A percentile compares a stretch with the other conserved stretches of the same genome.
Evolutionary conservation across 2,329 filamentous ascomycete species (phyloP).

Genomic region (Trichophyton mentagrophytes): DNA sequence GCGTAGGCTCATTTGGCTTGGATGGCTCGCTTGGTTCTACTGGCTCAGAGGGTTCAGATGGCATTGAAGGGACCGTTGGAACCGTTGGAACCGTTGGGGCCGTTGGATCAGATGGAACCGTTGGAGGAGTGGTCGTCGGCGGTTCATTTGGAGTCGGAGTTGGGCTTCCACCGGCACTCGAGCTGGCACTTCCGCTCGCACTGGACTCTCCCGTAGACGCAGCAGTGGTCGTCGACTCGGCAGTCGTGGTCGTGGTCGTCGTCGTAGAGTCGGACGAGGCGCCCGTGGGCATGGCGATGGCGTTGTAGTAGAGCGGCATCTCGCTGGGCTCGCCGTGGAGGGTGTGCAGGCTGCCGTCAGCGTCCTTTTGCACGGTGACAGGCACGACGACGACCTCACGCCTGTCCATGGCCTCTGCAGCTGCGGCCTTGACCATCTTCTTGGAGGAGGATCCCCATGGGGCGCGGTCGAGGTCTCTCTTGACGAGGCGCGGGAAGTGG

Average conservation of each 20-base stretch:
- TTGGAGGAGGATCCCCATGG: background rate
- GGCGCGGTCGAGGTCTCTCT: conserved; percentile 11
- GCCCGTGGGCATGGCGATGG: background rate
- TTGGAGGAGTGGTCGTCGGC: background rate
- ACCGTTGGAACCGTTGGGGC: background rate
- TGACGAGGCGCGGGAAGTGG: conserved; percentile 25
- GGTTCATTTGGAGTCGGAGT: background rate
- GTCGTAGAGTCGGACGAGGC: background rate
- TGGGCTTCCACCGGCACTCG: background rate
- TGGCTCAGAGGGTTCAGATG: background rate
- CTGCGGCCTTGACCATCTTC: background rate
- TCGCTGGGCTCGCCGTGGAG: background rate
- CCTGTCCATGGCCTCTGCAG: background rate
- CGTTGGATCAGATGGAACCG: background rate
- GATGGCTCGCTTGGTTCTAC: background rate
- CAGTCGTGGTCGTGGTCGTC: background rate
- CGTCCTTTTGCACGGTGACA: conserved; percentile 8
- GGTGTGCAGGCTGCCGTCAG: conserved; percentile 8
- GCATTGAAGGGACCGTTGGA: background rate
- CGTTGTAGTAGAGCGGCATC: background rate
- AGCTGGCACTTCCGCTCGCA: no score
- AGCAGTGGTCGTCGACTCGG: no score
- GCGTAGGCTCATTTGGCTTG: background rate
- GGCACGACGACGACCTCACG: conserved; percentile 11
- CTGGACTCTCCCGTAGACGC: no score